A percentile compares a stretch with the other conserved stretches of the same genome.
phyloP scores from a whole-genome alignment of 2,329 filamentous ascomycete genomes.

The Monosporascus sp. region DNA sequence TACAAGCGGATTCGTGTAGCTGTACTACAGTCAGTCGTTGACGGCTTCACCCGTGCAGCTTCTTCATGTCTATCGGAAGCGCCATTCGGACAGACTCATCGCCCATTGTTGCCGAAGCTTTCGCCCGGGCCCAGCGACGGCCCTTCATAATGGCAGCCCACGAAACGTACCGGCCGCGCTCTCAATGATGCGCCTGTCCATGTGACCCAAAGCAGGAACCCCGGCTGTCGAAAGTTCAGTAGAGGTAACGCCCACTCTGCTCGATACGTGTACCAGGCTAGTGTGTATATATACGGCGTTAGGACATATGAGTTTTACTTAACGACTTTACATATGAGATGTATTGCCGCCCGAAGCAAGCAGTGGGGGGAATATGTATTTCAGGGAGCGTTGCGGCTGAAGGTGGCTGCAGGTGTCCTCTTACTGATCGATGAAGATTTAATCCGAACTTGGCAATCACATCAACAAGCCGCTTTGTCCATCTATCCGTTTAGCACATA shows the following conservation, averaged over 20 bases:
- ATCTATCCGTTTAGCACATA: no score
- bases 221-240: not conserved
- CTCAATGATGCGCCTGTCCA: constrained; percentile 14
- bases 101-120: constrained; percentile 68
- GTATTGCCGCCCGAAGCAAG: not conserved
- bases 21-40: constrained; percentile 11
- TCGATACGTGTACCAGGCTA: not conserved
- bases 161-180: constrained; percentile 33
- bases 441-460: no score
- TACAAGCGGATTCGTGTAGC: not conserved
- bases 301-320: not conserved
- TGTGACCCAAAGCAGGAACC: not conserved
- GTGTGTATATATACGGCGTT: not conserved
- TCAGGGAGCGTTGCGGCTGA: no score
- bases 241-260: not conserved
- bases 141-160: constrained; percentile 61
- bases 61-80: constrained; percentile 99
- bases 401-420: no score
- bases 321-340: no score
- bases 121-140: constrained; percentile 66
- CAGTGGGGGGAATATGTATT: no score
- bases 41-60: constrained; percentile 40
- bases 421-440: no score
- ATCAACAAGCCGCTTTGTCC: no score
- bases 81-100: constrained; percentile 91